Evolutionary conservation across 345 rosid genomes (phyloP).

Genomic region (Heritiera fomes): DNA sequence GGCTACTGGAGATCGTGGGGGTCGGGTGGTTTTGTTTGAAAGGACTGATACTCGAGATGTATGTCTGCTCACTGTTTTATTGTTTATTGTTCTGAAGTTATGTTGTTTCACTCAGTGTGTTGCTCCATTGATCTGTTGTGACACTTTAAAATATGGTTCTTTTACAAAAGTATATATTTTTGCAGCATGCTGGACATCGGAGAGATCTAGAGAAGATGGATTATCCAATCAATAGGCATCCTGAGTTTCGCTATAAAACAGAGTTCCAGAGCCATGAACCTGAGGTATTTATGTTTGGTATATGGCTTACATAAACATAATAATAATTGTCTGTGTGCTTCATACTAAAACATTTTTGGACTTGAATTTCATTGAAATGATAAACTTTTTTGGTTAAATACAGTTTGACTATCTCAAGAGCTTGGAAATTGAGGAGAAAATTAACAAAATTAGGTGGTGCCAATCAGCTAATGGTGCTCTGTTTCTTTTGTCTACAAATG

Average conservation of each 20-base stretch:
- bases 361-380: not conserved
- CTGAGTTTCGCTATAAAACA: conserved; percentile 97
- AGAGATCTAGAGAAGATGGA: conserved; percentile 78
- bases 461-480: conserved; percentile 86
- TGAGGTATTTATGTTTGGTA: conserved; percentile 56
- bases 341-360: not conserved
- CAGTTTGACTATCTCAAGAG: conserved; percentile 99
- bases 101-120: not conserved
- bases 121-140: conserved; percentile 2
- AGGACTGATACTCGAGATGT: conserved; percentile 85
- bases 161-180: conserved; percentile 16
- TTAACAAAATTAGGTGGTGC: conserved; percentile 99
- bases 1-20: conserved; percentile 99
- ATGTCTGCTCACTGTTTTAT: not conserved
- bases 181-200: conserved; percentile 76
- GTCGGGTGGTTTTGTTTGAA: conserved; percentile 98
- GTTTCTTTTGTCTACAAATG: conserved; percentile 96
- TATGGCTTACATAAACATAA: not conserved
- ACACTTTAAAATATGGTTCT: not conserved
- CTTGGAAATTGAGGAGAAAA: conserved; percentile 99
- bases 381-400: not conserved
- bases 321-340: not conserved
- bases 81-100: not conserved
- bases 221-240: conserved; percentile 70
- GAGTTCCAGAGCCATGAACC: conserved; percentile 99